Evolutionary conservation across 352 stramenopile species (phyloP).

Genomic region (Lagenidium sp.): DNA sequence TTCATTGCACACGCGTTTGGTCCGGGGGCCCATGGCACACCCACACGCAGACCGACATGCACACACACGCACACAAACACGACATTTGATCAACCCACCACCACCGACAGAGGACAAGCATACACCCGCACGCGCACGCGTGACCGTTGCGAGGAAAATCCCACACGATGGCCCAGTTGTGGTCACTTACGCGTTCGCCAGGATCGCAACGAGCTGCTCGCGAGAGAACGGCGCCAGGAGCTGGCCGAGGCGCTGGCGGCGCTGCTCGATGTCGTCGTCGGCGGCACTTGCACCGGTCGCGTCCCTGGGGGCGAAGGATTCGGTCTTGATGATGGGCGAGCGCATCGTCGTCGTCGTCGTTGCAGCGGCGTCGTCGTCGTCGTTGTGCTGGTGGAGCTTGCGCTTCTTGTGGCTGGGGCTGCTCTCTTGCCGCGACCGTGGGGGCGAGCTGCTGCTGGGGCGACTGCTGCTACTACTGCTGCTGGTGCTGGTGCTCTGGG

Average conservation of each 20-base stretch:
- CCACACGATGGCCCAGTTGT: not conserved
- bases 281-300: not conserved
- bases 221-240: constrained; percentile 48
- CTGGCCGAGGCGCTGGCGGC: constrained; percentile 8
- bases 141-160: not conserved
- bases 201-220: constrained; percentile 56
- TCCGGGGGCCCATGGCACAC: too few species aligned
- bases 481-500: constrained; percentile 13
- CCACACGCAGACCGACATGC: constrained; percentile 1
- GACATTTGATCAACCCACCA: constrained; percentile 7
- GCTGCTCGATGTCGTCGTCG: constrained; percentile 14
- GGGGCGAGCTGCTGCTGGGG: too few species aligned
- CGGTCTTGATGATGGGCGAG: not conserved
- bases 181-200: constrained; percentile 47
- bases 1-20: constrained; percentile 4
- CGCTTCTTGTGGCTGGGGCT: constrained; percentile 25
- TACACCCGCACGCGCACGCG: not conserved
- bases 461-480: too few species aligned
- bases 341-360: not conserved
- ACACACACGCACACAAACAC: constrained; percentile 1
- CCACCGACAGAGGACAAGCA: constrained; percentile 11
- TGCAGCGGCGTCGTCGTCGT: not conserved
- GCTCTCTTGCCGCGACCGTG: constrained; percentile 2
- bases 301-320: not conserved
- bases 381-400: constrained; percentile 8